phyloP scores from a whole-genome alignment of 768 basidiomycete genomes.

The Clitopilus hobsonii region DNA sequence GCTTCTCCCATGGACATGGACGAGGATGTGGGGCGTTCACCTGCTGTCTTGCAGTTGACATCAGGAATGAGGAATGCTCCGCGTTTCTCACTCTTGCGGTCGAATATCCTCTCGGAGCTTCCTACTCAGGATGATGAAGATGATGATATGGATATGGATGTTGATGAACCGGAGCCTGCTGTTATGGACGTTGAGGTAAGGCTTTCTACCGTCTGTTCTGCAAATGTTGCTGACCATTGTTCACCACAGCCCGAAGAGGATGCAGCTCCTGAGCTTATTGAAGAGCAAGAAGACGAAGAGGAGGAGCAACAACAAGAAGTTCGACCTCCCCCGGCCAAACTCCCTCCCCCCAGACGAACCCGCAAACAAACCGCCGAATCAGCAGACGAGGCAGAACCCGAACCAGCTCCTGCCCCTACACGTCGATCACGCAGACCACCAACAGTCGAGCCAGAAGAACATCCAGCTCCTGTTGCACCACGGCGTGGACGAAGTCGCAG shows the following conservation, averaged over 20 bases:
- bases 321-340: slow-evolving; percentile 3
- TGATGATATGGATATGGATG: background rate
- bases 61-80: background rate
- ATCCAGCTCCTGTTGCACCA: slow-evolving; percentile 2
- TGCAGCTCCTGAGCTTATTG: background rate
- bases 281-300: background rate
- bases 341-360: slow-evolving; percentile 15
- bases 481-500: background rate
- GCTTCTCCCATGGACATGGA: background rate
- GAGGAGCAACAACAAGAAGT: background rate
- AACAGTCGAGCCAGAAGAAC: slow-evolving; percentile 19
- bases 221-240: background rate
- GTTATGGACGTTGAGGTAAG: background rate
- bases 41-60: background rate
- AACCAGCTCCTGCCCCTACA: background rate
- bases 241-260: background rate
- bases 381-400: slow-evolving; percentile 3
- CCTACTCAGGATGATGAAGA: slow-evolving; percentile 4
- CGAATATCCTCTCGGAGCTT: slow-evolving; percentile 13
- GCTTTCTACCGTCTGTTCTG: background rate
- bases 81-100: slow-evolving; percentile 16
- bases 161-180: background rate
- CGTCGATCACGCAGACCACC: background rate
- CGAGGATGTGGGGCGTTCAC: background rate
- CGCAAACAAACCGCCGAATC: slow-evolving; percentile 18